Conservation (phyloP, 495 filamentous ascomycete genomes). For the Penicillium diatomitis region DNA sequence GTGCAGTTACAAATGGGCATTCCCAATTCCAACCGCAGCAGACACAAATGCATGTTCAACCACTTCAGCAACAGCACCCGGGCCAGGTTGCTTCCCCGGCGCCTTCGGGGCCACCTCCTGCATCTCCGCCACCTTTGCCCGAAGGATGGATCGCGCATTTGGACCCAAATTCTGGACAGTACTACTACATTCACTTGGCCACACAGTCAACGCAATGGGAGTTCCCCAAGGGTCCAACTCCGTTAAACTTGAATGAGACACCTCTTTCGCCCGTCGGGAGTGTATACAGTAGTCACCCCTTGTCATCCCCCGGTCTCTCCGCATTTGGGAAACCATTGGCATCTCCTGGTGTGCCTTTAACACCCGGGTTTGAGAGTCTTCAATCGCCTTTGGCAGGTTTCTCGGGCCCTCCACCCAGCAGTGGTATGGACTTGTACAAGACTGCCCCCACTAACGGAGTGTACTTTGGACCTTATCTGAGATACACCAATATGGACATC, state of each 20-base stretch:
- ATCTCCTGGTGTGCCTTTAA: conserved; percentile 68
- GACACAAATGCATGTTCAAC: neutral
- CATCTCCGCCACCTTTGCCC: conserved; percentile 82
- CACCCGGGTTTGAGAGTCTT: conserved; percentile 65
- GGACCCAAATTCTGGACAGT: conserved; percentile 90
- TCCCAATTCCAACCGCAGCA: conserved; percentile 22
- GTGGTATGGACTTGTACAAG: conserved; percentile 88
- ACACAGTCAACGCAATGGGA: conserved; percentile 98
- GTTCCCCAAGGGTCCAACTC: conserved; percentile 86
- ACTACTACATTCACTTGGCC: conserved; percentile 96
- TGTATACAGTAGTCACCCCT: conserved; percentile 64
- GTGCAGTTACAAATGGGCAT: conserved; percentile 29
- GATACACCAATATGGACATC: conserved; percentile 95
- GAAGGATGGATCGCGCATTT: conserved; percentile 98
- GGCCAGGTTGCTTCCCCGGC: conserved; percentile 32
- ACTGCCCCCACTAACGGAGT: conserved; percentile 92
- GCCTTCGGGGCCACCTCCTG: conserved; percentile 52
- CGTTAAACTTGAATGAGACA: conserved; percentile 64
- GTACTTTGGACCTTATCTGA: conserved; percentile 92
- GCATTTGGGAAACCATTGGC: conserved; percentile 64
- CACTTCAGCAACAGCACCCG: neutral
- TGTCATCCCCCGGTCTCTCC: conserved; percentile 63
- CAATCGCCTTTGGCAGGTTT: conserved; percentile 67
- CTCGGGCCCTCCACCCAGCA: conserved; percentile 72
- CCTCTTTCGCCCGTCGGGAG: conserved; percentile 74